A percentile compares a stretch with the other conserved stretches of the same genome.
Evolutionary conservation across 2,329 filamentous ascomycete genomes (phyloP).

Genomic region (Pseudogymnoascus sp.): DNA sequence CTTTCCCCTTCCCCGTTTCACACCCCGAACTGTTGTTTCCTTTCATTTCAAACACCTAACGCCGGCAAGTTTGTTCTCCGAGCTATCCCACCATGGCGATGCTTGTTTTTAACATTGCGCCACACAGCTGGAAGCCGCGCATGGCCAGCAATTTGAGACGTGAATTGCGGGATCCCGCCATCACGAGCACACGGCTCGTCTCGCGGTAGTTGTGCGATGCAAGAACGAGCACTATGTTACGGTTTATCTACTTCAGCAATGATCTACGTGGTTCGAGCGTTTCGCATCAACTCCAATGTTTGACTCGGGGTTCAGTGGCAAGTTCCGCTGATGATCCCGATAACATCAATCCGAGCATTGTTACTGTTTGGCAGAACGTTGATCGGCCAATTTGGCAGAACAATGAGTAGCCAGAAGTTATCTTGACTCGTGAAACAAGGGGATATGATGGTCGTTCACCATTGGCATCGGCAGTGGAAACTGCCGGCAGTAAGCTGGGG

Average conservation of each 20-base stretch:
- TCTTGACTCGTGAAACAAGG: neutral
- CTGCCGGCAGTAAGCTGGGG: neutral
- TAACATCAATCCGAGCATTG: neutral
- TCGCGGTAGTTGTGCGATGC: neutral
- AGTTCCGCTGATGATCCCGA: neutral
- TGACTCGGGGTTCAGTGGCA: neutral
- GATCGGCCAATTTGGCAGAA: neutral
- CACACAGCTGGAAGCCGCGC: neutral
- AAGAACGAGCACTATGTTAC: neutral
- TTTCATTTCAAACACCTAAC: neutral
- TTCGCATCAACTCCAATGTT: conserved; percentile 1
- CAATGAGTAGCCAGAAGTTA: neutral
- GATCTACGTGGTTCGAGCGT: neutral
- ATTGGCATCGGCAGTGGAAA: neutral
- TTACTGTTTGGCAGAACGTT: neutral
- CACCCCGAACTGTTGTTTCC: neutral
- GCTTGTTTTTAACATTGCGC: neutral
- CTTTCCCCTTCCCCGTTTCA: neutral
- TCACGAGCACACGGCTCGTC: neutral
- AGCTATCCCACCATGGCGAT: neutral
- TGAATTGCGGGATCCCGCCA: neutral
- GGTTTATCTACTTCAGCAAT: neutral
- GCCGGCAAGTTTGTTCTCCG: neutral
- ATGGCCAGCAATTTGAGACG: neutral
- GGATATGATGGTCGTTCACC: neutral